Evolutionary conservation across 495 filamentous ascomycete genomes (phyloP).

Genomic region (Daldinia concentrica): DNA sequence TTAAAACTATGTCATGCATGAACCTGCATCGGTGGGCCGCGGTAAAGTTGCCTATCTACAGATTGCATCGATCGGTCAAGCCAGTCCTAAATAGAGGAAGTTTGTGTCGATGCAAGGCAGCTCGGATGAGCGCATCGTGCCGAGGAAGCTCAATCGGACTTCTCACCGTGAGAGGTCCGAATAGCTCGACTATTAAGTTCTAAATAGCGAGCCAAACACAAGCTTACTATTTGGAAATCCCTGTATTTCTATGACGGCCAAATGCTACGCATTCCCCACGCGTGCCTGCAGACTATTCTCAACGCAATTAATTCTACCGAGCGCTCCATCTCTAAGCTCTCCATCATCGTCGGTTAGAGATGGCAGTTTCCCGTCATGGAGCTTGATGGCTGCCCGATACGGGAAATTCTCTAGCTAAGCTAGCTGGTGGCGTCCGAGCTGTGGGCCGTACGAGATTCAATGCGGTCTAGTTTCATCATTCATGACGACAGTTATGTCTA

Average conservation of each 20-base stretch:
- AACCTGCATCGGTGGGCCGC: slow-evolving; percentile 46
- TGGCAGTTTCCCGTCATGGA: slow-evolving; percentile 30
- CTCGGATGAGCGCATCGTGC: slow-evolving; percentile 25
- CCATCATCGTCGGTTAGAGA: slow-evolving; percentile 32
- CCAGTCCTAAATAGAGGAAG: slow-evolving; percentile 16
- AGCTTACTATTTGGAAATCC: slow-evolving; percentile 35
- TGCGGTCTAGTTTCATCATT: slow-evolving; percentile 33
- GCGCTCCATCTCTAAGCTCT: slow-evolving; percentile 21
- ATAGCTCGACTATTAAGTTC: not conserved
- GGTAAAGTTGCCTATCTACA: slow-evolving; percentile 39
- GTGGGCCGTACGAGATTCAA: slow-evolving; percentile 23
- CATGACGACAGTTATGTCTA: slow-evolving; percentile 37
- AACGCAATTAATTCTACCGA: slow-evolving; percentile 37
- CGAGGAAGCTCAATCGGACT: slow-evolving; percentile 19
- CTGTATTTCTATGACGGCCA: slow-evolving; percentile 34
- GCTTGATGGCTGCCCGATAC: slow-evolving; percentile 26
- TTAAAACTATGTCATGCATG: slow-evolving; percentile 47
- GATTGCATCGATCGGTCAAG: slow-evolving; percentile 35
- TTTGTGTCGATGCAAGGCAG: slow-evolving; percentile 32
- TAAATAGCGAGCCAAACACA: slow-evolving; percentile 21
- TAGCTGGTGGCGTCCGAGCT: slow-evolving; percentile 23
- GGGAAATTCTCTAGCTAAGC: slow-evolving; percentile 16
- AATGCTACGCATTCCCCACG: slow-evolving; percentile 41
- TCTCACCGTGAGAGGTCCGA: slow-evolving; percentile 18
- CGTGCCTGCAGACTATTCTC: slow-evolving; percentile 25